Base-by-base conservation (phyloP, 148 eudicot species). In the Chenopodium formosanum region DNA sequence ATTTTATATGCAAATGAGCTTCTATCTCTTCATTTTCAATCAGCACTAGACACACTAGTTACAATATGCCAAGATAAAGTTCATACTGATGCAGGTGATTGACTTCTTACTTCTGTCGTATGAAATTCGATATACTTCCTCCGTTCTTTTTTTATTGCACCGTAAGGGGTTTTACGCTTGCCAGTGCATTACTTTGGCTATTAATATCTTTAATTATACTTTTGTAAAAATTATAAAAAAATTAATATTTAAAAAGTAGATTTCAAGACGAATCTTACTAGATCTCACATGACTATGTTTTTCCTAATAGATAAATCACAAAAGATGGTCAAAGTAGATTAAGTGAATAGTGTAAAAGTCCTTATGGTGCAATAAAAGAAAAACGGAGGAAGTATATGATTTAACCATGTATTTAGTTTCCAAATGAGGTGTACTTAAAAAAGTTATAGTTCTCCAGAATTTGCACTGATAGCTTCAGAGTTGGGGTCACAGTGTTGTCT, bases 1-100 rank as follows among this genome's bases (percentile, higher is more conserved):
- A 77, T 94, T 85, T 85, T 83, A 62, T 91, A 89, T 84, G 99
- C 99, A 73, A 92, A 96, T 81, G 99, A 96, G 85, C 98, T 96
- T 79, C 81, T 96, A 79, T 74, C 89, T 81, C 79, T 96, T 85
- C 99, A 96, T 87, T 86, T 96, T 76, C 87, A 86, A 79, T 90
- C 93, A 79, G 98, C 99, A 79, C 82, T 96, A 78, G 98, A 92
- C 88, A 92, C 92, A 79, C 95, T 96, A 47, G 78, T 82, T 85
- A 90, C 64, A 71, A 92, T 96, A 78, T 92, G 98, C 84, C 90
- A 90, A 78, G 90, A 89, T 67, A 96, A 87, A 83, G 81, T 88
- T 83, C 98, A 96, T 83, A 88, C 94, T 52, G 98, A 94, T 89
- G 86, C 97, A 88, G 99, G 99, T 96, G 84, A 78, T 52, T 20